A percentile compares a stretch with the other conserved stretches of the same genome.
These are phyloP conservation scores for Serendipita sp. DNA, from an alignment of 1,284 basidiomycete species.

Conservation along the genomic window DNA sequence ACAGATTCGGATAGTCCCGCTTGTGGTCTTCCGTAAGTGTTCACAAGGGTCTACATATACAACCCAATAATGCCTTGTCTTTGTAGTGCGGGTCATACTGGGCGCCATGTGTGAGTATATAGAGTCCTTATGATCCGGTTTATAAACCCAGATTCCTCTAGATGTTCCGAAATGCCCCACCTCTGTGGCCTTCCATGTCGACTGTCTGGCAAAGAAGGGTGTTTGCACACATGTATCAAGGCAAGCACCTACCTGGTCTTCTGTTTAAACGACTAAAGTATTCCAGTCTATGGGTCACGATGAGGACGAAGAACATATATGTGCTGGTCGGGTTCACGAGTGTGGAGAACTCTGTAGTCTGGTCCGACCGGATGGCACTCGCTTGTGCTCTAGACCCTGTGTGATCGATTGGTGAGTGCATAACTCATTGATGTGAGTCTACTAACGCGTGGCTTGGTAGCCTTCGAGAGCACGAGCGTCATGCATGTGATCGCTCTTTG, in stretches of 20 bases:
- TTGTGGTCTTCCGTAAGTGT: conserved; percentile 33
- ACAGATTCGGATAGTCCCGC: conserved; percentile 18
- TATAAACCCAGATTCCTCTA: conserved; percentile 15
- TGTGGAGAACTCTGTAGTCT: conserved; percentile 34
- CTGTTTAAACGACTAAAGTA: neutral
- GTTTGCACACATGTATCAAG: conserved; percentile 34
- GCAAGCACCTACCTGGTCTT: conserved; percentile 20
- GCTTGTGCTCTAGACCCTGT: conserved; percentile 31
- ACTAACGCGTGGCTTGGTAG: conserved; percentile 19
- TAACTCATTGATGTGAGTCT: conserved; percentile 2
- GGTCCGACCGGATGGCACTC: conserved; percentile 18
- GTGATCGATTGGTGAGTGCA: conserved; percentile 27
- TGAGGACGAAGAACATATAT: conserved; percentile 34
- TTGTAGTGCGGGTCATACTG: conserved; percentile 41
- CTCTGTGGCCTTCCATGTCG: conserved; percentile 36
- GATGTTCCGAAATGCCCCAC: conserved; percentile 36
- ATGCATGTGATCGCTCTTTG: conserved; percentile 33
- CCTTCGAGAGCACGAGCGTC: conserved; percentile 29
- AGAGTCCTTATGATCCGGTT: conserved; percentile 23
- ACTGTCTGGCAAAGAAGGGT: conserved; percentile 31
- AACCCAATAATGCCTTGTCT: neutral
- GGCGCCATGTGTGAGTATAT: conserved; percentile 26
- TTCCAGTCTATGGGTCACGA: conserved; percentile 30
- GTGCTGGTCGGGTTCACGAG: conserved; percentile 37
- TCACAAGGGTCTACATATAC: neutral